A percentile compares a stretch with the other conserved stretches of the same genome.
These are phyloP conservation scores for Pseudogymnoascus sp. DNA, from an alignment of 2,329 filamentous ascomycete genomes.

Conservation along the genomic window DNA sequence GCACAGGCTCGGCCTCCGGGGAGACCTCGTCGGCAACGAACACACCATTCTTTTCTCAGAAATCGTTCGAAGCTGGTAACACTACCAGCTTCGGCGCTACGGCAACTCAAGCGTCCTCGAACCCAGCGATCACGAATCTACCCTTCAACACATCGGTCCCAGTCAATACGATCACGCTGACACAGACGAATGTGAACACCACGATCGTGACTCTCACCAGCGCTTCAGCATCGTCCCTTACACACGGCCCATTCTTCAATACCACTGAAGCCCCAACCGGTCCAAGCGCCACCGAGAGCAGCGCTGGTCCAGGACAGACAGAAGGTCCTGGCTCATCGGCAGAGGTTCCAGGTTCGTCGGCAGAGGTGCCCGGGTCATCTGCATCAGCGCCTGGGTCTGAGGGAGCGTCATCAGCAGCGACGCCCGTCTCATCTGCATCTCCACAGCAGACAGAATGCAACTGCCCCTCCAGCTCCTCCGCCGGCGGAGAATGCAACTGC, in stretches of 20 bases:
- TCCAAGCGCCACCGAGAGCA: background rate
- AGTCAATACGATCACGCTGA: background rate
- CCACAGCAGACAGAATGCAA: background rate
- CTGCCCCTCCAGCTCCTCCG: background rate
- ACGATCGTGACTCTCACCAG: background rate
- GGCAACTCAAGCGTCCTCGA: background rate
- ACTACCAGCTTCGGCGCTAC: background rate
- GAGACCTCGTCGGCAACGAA: background rate
- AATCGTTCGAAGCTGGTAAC: constrained; percentile 3
- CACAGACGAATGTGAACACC: background rate
- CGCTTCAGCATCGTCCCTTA: background rate
- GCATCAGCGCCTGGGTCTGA: background rate
- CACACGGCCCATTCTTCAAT: constrained; percentile 1
- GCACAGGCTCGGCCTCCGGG: background rate
- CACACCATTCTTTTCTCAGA: background rate
- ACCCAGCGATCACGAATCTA: constrained; percentile 2
- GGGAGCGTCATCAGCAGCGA: background rate
- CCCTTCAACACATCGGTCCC: background rate
- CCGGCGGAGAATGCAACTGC: background rate
- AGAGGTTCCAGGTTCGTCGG: background rate
- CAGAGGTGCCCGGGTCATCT: background rate
- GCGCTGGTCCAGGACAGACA: background rate
- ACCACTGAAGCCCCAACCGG: background rate
- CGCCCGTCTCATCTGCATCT: background rate
- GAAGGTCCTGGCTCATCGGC: background rate